phyloP scores from a whole-genome alignment of 352 stramenopile species.

The Phytophthora cryptogea region DNA sequence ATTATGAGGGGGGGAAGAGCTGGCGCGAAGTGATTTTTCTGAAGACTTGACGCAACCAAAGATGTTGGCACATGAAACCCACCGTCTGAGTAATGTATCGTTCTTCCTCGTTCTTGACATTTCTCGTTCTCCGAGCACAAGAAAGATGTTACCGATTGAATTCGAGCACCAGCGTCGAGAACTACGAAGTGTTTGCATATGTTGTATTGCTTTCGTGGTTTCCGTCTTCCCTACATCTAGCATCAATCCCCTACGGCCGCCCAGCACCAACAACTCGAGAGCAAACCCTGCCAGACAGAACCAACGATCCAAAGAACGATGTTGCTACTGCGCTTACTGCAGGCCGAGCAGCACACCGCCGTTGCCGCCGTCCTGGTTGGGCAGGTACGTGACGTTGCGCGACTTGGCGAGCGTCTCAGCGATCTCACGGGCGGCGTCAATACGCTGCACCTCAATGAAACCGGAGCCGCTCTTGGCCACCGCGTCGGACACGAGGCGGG shows the following conservation, averaged over 20 bases:
- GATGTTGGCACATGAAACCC: too few relatives aligned
- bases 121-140: too few relatives aligned
- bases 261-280: conserved; percentile 11
- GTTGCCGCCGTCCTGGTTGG: conserved; percentile 87
- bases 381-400: conserved; percentile 99
- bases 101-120: too few relatives aligned
- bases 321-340: conserved; percentile 46
- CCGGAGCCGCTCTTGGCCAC: conserved; percentile 97
- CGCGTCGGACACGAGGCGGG: conserved; percentile 97
- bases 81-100: too few relatives aligned
- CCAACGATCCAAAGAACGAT: conserved; percentile 12
- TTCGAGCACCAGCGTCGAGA: not conserved
- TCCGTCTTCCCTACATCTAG: conserved; percentile 27
- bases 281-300: conserved; percentile 21
- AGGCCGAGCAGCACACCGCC: conserved; percentile 86
- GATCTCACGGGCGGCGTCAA: conserved; percentile 99
- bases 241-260: conserved; percentile 18
- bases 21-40: too few relatives aligned
- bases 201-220: conserved; percentile 21
- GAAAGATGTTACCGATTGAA: too few relatives aligned
- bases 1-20: too few relatives aligned
- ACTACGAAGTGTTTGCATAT: conserved; percentile 18
- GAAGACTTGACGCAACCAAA: too few relatives aligned
- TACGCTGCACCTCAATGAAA: conserved; percentile 99
- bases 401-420: conserved; percentile 96